phyloP scores from a whole-genome alignment of 208 protist genomes.

The Balamuthia mandrillaris region DNA sequence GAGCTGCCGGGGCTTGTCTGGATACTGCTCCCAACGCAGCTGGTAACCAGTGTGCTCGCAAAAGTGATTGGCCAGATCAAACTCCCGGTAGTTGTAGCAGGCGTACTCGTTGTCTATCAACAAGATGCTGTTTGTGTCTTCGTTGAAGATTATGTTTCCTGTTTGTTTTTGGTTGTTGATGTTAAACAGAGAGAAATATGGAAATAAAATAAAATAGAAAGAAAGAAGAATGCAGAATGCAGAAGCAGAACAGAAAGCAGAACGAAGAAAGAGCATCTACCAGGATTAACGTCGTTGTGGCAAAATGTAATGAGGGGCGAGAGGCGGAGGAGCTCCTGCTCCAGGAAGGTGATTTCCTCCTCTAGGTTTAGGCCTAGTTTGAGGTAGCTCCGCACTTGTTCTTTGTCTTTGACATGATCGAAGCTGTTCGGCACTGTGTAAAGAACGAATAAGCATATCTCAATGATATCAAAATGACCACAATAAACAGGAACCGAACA shows the following conservation, averaged over 20 bases:
- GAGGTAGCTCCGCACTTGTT: not conserved
- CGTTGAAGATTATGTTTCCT: not conserved
- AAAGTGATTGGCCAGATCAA: conserved; percentile 36
- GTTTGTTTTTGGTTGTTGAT: no score
- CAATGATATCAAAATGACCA: no score
- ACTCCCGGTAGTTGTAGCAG: conserved; percentile 31
- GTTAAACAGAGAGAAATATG: not conserved
- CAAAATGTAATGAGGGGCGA: not conserved
- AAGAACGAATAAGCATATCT: no score
- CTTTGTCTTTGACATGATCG: not conserved
- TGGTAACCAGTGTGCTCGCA: conserved; percentile 17
- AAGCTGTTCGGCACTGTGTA: no score
- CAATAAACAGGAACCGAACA: no score
- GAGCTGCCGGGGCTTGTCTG: not conserved
- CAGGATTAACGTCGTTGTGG: conserved; percentile 22
- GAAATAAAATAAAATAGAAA: not conserved
- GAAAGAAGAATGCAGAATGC: not conserved
- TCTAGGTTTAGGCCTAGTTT: not conserved
- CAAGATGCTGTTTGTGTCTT: not conserved
- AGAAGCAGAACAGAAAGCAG: not conserved
- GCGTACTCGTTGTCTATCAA: conserved; percentile 23
- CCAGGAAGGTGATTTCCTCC: not conserved
- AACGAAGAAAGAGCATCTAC: not conserved
- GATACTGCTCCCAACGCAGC: not conserved
- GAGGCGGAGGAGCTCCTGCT: not conserved